Base-by-base conservation (phyloP, 1,284 basidiomycete species). In the Leccinum pachyderme region DNA sequence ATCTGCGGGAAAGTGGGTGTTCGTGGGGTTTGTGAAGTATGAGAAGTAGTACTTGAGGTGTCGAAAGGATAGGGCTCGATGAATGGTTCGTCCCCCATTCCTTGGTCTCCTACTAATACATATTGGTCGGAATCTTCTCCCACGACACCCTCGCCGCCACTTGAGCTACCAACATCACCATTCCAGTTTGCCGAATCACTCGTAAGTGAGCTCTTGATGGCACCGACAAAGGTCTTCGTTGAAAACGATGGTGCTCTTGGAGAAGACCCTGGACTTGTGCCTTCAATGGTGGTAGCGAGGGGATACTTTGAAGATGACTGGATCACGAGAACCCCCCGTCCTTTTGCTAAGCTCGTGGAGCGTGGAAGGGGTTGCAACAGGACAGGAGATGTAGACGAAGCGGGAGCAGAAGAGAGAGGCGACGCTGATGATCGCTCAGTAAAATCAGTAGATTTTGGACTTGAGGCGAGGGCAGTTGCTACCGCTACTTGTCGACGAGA, bases 401-500 rank as follows among this genome's bases (percentile, higher is more conserved):
- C 9, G 29, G 29, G 12, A 72, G 45, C 73, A 73, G 63, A n/a
- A 73, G 41, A 74, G 39, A 31, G 37, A 37, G 3, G 47, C 25
- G 1, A 28, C 2, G n/a, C 7, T 12, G 48, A 8, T 57, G 55
- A 64, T 58, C 44, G 61, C 11, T 73, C 66, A 7, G 74, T 72
- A 15, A 75, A 75, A 13, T 65, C 67, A 5, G 75, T 69, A 9
- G 64, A 18, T 64, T 33, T 55, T 22, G 50, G 6, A 33, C 28
- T 50, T 6, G 56, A 43, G 28, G 47, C 29, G 13, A 48, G 61
- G 5, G 68, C 65, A 1, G 73, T 71, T 11, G 74, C 77, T 28
- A 76, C 77, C 22, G 77, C 75, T 27, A 74, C 75, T 29, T 72
- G 66, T 28, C 83, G 76, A 25, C 83, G 77, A 18, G 76, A 71